Conservation (phyloP, 768 basidiomycete species). For the Clavaria fumosa region DNA sequence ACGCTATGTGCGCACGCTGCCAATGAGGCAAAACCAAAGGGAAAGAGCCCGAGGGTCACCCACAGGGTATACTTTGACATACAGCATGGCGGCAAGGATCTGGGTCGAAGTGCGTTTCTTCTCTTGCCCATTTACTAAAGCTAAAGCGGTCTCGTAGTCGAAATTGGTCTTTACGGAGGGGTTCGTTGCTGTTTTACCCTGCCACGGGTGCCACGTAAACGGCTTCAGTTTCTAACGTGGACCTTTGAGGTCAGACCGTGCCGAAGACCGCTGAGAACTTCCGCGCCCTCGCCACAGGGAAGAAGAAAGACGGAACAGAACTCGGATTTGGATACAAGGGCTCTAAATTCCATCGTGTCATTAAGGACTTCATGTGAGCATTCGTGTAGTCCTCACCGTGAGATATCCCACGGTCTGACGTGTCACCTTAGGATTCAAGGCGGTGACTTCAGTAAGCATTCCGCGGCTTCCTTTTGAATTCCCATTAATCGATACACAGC, state of each 20-base stretch:
- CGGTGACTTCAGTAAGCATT: constrained; percentile 83
- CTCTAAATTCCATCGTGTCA: constrained; percentile 92
- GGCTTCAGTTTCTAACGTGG: neutral
- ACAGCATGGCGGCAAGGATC: constrained; percentile 72
- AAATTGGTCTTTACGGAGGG: constrained; percentile 82
- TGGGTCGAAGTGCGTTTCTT: constrained; percentile 57
- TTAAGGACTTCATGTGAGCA: constrained; percentile 79
- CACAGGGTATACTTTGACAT: constrained; percentile 93
- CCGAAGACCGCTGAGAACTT: constrained; percentile 98
- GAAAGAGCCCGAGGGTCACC: constrained; percentile 85
- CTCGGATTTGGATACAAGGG: constrained; percentile 89
- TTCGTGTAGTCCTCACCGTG: neutral
- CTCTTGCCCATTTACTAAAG: constrained; percentile 5
- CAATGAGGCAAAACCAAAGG: constrained; percentile 65
- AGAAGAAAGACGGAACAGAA: constrained; percentile 59
- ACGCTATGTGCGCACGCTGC: constrained; percentile 54
- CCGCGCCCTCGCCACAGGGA: constrained; percentile 78
- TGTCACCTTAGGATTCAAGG: constrained; percentile 67
- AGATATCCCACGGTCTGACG: neutral
- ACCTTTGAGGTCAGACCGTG: constrained; percentile 81
- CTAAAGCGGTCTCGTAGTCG: constrained; percentile 30
- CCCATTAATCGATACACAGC: constrained; percentile 28
- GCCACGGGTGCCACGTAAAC: neutral
- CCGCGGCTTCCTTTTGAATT: constrained; percentile 7
- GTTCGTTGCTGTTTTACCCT: constrained; percentile 25